Base-by-base conservation (phyloP, 2,329 filamentous ascomycete genomes). In the Hymenoscyphus occultus region DNA sequence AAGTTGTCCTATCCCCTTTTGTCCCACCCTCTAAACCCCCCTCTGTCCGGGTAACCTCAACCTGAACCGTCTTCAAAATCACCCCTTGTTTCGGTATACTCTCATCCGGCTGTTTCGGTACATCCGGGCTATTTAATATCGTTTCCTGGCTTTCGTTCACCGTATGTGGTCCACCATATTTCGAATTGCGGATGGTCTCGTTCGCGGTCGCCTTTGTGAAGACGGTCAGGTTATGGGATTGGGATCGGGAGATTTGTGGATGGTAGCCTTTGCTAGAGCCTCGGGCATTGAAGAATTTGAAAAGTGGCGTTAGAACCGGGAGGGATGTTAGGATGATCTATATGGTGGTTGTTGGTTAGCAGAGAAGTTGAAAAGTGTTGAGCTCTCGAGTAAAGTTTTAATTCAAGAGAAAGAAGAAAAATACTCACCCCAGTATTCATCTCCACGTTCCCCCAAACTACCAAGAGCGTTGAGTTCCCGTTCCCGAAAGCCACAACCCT, bases 391-490 rank as follows among this genome's bases (percentile, higher is more conserved):
- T 35, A 7, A 35, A 35, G 9, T 6, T 10, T 35, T 6, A 28
- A 3, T 7, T 12, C n/a, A 12, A 22, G 22, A 31, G 22, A 14
- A 48, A 54, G 19, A 57, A 40, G 1, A 28, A 5, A 39, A 19
- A 22, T 28, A 69, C 81, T 71, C 78, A 84, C 83, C 12, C 83
- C 83, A 39, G 85, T 79, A 67, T 85, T 85, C 73, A 85, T 83
- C 71, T 86, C 83, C 63, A 86, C 82, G 1, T 80, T 82, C 4
- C 83, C 83, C 83, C 83, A 86, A 0, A 85, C 74, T 0, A 86
- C 78, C 12, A 86, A 76, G 80, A 83, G 82, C 4, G 83, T 85
- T 0, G 83, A 84, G 69, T 59, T 59, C 13, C 56, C 56, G 7
- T 59, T 59, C 19, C 56, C 56, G 22, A 59, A 59, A 84, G 83